These are phyloP conservation scores for Mallotus nudiflorus DNA, from an alignment of 345 rosid species.

Conservation along the genomic window DNA sequence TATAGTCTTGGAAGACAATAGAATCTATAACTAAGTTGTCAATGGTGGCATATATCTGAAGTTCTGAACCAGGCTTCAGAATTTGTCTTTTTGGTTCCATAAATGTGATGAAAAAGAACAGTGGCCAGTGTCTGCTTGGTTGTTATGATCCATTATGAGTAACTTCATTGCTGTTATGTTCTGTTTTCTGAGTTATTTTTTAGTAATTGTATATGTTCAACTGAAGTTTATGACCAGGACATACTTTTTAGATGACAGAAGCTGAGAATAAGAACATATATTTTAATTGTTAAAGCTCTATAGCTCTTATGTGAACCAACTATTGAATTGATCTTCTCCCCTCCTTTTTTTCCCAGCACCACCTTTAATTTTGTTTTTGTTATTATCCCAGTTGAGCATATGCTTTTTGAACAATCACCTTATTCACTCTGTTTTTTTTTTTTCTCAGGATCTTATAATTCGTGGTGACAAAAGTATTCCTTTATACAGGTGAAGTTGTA, in stretches of 20 bases:
- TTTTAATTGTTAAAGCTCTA: not conserved
- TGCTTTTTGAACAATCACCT: slow-evolving; percentile 1
- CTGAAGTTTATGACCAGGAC: not conserved
- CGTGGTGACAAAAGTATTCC: slow-evolving; percentile 89
- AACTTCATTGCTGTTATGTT: not conserved
- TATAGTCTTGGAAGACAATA: too few species aligned
- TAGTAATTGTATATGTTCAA: too few species aligned
- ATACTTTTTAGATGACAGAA: slow-evolving; percentile 13
- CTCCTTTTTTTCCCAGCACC: not conserved
- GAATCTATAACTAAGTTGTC: not conserved
- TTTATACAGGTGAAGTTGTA: slow-evolving; percentile 73
- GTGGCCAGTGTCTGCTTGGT: not conserved
- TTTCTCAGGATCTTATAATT: slow-evolving; percentile 69
- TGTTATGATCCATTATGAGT: not conserved
- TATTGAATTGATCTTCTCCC: not conserved
- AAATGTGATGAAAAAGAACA: not conserved
- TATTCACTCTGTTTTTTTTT: slow-evolving; percentile 1
- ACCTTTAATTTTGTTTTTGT: not conserved
- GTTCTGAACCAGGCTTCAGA: not conserved
- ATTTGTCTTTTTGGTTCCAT: not conserved
- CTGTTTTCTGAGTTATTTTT: too few species aligned
- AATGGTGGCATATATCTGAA: not conserved
- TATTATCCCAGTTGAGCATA: not conserved
- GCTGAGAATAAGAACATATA: too few species aligned
- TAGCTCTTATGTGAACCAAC: not conserved